Evolutionary conservation across 768 basidiomycete species (phyloP).

Genomic region (Tephrocybe sp.): DNA sequence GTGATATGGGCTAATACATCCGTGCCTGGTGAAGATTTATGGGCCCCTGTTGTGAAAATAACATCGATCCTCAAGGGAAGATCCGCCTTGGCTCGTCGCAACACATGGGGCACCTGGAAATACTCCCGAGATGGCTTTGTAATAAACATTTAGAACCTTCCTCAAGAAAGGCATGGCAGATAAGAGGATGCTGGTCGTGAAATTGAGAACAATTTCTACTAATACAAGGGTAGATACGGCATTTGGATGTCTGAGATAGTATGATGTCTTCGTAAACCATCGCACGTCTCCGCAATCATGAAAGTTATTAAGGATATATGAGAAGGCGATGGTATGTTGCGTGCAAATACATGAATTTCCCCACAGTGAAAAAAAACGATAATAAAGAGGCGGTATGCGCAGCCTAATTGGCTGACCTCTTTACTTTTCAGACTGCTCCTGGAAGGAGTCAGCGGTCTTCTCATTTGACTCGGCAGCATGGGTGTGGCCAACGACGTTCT

Average conservation of each 20-base stretch:
- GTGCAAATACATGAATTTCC: constrained; percentile 1
- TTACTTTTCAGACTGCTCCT: constrained; percentile 23
- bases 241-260: constrained; percentile 2
- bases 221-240: constrained; percentile 5
- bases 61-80: no score
- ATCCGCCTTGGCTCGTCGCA: no score
- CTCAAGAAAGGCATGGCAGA: no score
- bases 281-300: background rate
- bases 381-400: background rate
- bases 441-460: constrained; percentile 33
- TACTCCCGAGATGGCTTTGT: no score
- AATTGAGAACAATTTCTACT: constrained; percentile 1
- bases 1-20: no score
- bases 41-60: no score
- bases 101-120: no score
- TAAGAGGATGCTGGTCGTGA: background rate
- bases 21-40: no score
- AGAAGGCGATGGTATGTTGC: constrained; percentile 4
- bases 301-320: constrained; percentile 8
- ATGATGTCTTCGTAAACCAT: constrained; percentile 1
- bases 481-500: constrained; percentile 31
- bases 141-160: no score
- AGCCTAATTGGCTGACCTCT: background rate
- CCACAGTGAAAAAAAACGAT: constrained; percentile 2
- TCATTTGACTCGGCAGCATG: constrained; percentile 29